Conservation (phyloP, 306 rosid species). For the Sicyos edulis region DNA sequence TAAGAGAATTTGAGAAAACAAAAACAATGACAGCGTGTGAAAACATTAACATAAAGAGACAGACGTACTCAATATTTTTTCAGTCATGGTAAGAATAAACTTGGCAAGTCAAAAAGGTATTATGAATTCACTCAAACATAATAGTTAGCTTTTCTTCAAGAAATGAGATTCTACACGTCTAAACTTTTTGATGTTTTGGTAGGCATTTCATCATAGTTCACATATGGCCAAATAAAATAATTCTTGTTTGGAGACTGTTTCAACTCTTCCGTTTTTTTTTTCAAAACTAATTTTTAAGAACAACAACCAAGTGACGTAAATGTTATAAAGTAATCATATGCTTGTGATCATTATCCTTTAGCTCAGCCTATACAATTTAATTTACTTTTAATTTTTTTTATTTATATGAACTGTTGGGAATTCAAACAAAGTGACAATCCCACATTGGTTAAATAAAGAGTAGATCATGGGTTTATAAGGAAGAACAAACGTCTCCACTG, state of each 20-base stretch:
- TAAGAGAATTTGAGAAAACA: slow-evolving; percentile 7
- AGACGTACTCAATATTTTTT: background rate
- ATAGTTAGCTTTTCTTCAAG: background rate
- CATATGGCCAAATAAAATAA: background rate
- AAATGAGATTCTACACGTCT: background rate
- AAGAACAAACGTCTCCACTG: too few species aligned
- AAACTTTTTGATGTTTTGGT: background rate
- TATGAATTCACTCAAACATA: slow-evolving; percentile 5
- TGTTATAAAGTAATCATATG: too few species aligned
- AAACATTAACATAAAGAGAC: background rate
- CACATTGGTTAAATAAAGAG: too few species aligned
- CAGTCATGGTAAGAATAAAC: background rate
- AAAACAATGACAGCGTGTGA: too few species aligned
- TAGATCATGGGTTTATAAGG: too few species aligned
- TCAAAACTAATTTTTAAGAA: background rate
- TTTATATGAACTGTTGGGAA: too few species aligned
- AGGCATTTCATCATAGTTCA: background rate
- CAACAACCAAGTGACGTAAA: background rate
- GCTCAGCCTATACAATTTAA: too few species aligned
- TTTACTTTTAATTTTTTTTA: too few species aligned
- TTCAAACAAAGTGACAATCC: too few species aligned
- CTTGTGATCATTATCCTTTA: too few species aligned
- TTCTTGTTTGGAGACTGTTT: background rate
- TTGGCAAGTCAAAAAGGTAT: background rate
- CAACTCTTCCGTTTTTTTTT: background rate